Conservation (phyloP, 331 rosid genomes). For the Saraca asoca region DNA sequence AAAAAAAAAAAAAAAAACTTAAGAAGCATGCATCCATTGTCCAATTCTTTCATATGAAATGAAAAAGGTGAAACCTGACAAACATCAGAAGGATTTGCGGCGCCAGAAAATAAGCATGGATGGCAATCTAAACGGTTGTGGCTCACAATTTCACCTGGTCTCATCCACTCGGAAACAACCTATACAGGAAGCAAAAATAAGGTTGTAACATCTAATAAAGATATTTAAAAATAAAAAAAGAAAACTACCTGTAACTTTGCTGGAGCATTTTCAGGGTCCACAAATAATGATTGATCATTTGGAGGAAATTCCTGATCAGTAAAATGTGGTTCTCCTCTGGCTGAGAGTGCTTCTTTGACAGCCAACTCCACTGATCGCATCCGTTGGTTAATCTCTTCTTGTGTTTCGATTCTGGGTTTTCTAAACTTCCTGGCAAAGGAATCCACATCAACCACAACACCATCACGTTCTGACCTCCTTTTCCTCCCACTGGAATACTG, state of each 20-base stretch:
- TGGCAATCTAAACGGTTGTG: conserved; percentile 54
- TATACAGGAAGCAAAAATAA: conserved; percentile 33
- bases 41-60: conserved; percentile 21
- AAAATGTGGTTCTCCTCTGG: conserved; percentile 75
- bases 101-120: conserved; percentile 80
- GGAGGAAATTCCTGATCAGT: conserved; percentile 99
- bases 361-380: conserved; percentile 97
- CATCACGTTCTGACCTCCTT: conserved; percentile 91
- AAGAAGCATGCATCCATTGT: conserved; percentile 13
- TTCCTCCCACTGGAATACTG: conserved; percentile 99
- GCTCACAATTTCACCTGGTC: conserved; percentile 74
- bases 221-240: neutral
- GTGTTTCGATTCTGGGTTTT: conserved; percentile 90
- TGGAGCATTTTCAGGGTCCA: conserved; percentile 84
- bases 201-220: neutral
- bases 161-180: conserved; percentile 95
- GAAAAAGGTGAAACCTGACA: conserved; percentile 73
- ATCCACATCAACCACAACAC: conserved; percentile 77
- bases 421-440: conserved; percentile 89
- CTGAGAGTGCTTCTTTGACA: conserved; percentile 91
- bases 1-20: neutral
- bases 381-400: conserved; percentile 84
- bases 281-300: conserved; percentile 72
- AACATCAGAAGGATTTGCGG: conserved; percentile 98
- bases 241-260: conserved; percentile 71